Percentiles rank a stretch among this genome's conserved stretches.
phyloP scores from a whole-genome alignment of 768 basidiomycete genomes.

The Rossbeevera mucosa region DNA sequence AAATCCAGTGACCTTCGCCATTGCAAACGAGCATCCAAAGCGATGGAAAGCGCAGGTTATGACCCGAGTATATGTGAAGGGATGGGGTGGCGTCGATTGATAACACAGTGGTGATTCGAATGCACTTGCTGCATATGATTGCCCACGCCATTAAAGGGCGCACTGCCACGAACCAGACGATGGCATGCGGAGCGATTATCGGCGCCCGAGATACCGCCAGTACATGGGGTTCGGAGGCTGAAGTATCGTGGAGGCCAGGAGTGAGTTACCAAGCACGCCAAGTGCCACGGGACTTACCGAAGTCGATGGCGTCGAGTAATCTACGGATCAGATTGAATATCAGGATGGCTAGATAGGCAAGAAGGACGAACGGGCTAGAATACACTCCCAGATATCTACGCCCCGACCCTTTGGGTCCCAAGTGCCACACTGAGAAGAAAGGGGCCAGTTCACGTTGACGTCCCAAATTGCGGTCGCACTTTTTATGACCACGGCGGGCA shows the following conservation, averaged over 20 bases:
- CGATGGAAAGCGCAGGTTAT: neutral
- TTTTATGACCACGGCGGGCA: conserved; percentile 41
- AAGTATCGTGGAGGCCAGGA: conserved; percentile 14
- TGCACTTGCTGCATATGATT: neutral
- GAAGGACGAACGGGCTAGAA: conserved; percentile 50
- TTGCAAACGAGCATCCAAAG: conserved; percentile 5
- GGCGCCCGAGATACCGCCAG: conserved; percentile 47
- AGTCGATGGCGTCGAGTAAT: conserved; percentile 56
- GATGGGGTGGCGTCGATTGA: conserved; percentile 2
- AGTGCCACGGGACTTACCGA: conserved; percentile 21
- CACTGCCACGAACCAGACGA: conserved; percentile 4
- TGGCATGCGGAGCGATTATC: conserved; percentile 19
- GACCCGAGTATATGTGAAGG: conserved; percentile 6
- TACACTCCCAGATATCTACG: conserved; percentile 75
- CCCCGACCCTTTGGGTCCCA: conserved; percentile 65
- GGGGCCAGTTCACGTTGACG: conserved; percentile 57
- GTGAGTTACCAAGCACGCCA: neutral
- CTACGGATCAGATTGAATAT: conserved; percentile 31
- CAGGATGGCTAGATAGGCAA: neutral
- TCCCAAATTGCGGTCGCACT: conserved; percentile 73
- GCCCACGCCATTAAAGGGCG: neutral
- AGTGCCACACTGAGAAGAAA: conserved; percentile 64
- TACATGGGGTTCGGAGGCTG: conserved; percentile 42
- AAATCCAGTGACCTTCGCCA: conserved; percentile 3
- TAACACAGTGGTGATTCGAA: conserved; percentile 1